Conservation (phyloP, 2,329 filamentous ascomycete genomes). For the Penicillium sp. region DNA sequence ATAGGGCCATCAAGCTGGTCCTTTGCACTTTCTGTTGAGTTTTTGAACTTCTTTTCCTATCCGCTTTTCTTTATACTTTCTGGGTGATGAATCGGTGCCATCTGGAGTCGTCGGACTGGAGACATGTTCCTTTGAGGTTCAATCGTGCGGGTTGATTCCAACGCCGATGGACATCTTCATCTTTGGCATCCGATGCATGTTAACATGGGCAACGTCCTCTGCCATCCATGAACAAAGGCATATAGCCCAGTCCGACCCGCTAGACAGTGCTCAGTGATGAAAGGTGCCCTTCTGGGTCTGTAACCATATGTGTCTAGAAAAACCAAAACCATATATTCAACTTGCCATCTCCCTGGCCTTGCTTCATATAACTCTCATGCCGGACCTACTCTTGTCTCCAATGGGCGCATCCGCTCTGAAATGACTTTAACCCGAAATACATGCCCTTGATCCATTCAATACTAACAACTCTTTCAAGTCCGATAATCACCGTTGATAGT, state of each 20-base stretch:
- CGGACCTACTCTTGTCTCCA: no score
- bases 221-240: slow-evolving; percentile 8
- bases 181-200: background rate
- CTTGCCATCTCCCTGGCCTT: slow-evolving; percentile 10
- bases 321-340: slow-evolving; percentile 24
- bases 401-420: background rate
- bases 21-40: slow-evolving; percentile 21
- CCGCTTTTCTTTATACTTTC: slow-evolving; percentile 22
- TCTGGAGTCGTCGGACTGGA: slow-evolving; percentile 6
- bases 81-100: slow-evolving; percentile 28
- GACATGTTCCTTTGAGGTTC: background rate
- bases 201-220: background rate
- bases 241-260: slow-evolving; percentile 2
- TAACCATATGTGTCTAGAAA: slow-evolving; percentile 37
- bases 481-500: slow-evolving; percentile 67
- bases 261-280: slow-evolving; percentile 24
- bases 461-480: slow-evolving; percentile 44
- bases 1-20: slow-evolving; percentile 22
- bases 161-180: background rate
- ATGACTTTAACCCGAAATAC: background rate
- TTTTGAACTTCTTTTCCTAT: slow-evolving; percentile 26
- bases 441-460: background rate
- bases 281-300: slow-evolving; percentile 30
- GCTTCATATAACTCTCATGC: no score
- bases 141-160: slow-evolving; percentile 5